Evolutionary conservation across 148 eudicot genomes (phyloP), one percentile per base, ranked within the genome.

Genomic region (Vaccinium vitisidaea): DNA sequence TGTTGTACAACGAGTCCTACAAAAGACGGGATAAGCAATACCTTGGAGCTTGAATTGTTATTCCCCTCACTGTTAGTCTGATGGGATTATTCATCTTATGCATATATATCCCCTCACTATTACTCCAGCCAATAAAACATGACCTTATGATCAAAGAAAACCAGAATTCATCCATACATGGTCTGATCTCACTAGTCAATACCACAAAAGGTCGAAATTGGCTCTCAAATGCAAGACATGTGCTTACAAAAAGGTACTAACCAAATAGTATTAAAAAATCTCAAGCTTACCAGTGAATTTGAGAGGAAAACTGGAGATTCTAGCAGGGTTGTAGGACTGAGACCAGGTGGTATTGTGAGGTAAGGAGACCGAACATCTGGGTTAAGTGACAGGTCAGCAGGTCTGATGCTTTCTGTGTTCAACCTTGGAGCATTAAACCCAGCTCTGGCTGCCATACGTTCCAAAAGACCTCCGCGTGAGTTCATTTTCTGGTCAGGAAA

Each of bases 291-390:
- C 92, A 87, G 80, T 39, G 94, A 89, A 82, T 91, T 90, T 19
- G 90, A 67, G 82, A 92, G 89, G 67, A 92, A 90, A 85, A 92
- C 92, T 70, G 94, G 94, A 56, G 94, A 92, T 61, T 92, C 92
- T 8, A 92, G 91, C 84, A 92, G 89, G 73, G 83, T 73, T 25
- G 89, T 87, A 4, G 92, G 94, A 75, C 92, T 90, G 43, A 90
- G 89, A 77, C 92, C 91, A 69, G 90, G 88, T 3, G 94, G 87
- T 80, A 92, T 88, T 18, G 89, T 86, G 79, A 90, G 81, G 85
- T 87, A 88, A 52, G 92, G 88, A 43, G 94, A 92, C 70, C 73
- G 86, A 61, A 82, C 75, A 70, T 87, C 90, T n/a, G 77, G 82
- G 8, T 83, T 84, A 49, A 67, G 86, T 21, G 89, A 82, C n/a